phyloP scores from a whole-genome alignment of 202 grass and related monocot genomes.

The Saccharum hybrid region DNA sequence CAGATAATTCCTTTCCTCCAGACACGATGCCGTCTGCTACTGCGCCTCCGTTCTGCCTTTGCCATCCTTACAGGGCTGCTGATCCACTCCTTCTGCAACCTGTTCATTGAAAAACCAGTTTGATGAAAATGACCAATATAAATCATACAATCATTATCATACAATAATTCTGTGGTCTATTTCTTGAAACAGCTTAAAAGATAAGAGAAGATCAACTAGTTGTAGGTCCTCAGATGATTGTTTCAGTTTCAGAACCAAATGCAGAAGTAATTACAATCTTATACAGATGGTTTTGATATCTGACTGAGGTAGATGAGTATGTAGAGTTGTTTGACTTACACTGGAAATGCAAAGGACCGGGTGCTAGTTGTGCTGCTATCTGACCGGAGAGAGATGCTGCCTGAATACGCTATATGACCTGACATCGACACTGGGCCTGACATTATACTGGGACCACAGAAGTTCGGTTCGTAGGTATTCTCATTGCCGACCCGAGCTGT shows the following conservation, averaged over 20 bases:
- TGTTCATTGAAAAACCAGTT: conserved; percentile 36
- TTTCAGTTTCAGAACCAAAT: neutral
- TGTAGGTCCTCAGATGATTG: neutral
- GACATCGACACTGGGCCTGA: conserved; percentile 60
- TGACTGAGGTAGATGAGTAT: neutral
- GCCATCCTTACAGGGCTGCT: conserved; percentile 92
- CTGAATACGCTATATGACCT: conserved; percentile 75
- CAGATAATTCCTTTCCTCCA: conserved; percentile 72
- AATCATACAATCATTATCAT: no score
- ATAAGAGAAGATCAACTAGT: neutral
- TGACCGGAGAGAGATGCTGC: conserved; percentile 80
- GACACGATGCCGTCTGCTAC: conserved; percentile 25
- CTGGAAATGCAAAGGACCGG: conserved; percentile 89
- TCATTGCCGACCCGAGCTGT: neutral
- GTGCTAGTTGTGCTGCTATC: conserved; percentile 92
- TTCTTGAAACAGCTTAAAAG: neutral
- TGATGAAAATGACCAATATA: neutral
- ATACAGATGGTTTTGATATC: neutral
- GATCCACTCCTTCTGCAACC: conserved; percentile 76
- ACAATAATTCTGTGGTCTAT: neutral
- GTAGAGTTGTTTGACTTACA: conserved; percentile 55
- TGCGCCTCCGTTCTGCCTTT: conserved; percentile 63
- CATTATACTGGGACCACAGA: conserved; percentile 51
- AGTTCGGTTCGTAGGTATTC: conserved; percentile 32
- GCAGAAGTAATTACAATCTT: neutral